phyloP scores from a whole-genome alignment of 2,329 filamentous ascomycete genomes.

The Neonectria hederae region DNA sequence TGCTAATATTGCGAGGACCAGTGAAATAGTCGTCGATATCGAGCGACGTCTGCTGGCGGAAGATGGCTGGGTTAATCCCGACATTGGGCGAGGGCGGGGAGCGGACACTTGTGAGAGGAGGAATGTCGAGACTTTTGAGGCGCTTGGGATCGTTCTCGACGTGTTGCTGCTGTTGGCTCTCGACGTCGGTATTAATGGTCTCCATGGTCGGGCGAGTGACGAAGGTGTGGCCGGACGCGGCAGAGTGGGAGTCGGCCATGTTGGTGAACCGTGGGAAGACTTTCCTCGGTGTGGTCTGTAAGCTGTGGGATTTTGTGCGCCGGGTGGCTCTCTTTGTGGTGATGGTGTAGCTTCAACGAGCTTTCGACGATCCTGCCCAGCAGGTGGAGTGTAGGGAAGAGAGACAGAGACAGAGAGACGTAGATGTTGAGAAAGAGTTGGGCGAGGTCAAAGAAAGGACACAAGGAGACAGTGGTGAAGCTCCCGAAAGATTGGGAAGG shows the following conservation, averaged over 20 bases:
- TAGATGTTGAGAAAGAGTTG: neutral
- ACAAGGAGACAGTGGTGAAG: slow-evolving; percentile 1
- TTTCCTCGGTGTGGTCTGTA: neutral
- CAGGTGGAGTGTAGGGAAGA: slow-evolving; percentile 26
- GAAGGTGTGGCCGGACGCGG: slow-evolving; percentile 10
- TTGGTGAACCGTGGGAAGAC: neutral
- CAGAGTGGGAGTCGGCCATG: slow-evolving; percentile 38
- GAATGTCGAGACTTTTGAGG: slow-evolving; percentile 41
- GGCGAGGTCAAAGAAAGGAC: slow-evolving; percentile 7
- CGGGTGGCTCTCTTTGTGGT: neutral
- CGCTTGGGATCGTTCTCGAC: slow-evolving; percentile 30
- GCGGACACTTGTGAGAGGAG: slow-evolving; percentile 40
- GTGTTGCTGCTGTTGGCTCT: slow-evolving; percentile 12
- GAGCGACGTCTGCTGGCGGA: slow-evolving; percentile 49
- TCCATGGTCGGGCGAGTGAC: slow-evolving; percentile 18
- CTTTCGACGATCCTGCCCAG: slow-evolving; percentile 36
- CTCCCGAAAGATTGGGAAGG: neutral
- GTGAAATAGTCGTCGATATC: slow-evolving; percentile 71
- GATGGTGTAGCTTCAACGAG: neutral
- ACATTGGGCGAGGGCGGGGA: slow-evolving; percentile 46
- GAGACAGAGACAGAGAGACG: neutral
- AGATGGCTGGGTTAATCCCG: slow-evolving; percentile 42
- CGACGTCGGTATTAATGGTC: slow-evolving; percentile 7
- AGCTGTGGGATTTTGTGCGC: neutral
- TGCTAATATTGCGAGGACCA: slow-evolving; percentile 74